These are phyloP conservation scores for Gaeumannomyces sp. DNA, from an alignment of 2,329 filamentous ascomycete species.

Conservation along the genomic window DNA sequence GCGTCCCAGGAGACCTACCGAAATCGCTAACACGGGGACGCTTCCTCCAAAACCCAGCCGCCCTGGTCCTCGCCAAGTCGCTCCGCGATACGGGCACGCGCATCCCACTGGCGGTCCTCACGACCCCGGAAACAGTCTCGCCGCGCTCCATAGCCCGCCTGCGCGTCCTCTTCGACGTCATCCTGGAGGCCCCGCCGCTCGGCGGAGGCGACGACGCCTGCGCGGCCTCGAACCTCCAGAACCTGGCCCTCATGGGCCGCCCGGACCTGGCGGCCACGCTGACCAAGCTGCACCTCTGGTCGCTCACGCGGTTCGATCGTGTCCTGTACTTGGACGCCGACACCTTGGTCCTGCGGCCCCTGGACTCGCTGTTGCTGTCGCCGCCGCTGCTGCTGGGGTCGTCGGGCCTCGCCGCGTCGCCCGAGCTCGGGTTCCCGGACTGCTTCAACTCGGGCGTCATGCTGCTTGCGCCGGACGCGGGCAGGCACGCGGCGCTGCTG, in stretches of 20 bases:
- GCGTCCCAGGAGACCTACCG: not conserved
- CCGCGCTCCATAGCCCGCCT: constrained; percentile 9
- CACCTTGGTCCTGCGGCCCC: constrained; percentile 54
- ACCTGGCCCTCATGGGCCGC: constrained; percentile 62
- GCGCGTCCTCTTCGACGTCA: constrained; percentile 10
- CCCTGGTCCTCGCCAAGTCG: constrained; percentile 16
- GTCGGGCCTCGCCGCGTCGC: constrained; percentile 35
- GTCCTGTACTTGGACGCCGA: constrained; percentile 66
- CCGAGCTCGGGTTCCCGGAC: constrained; percentile 68
- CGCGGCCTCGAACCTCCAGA: constrained; percentile 26
- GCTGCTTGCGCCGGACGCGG: constrained; percentile 58
- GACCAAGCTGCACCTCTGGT: constrained; percentile 66
- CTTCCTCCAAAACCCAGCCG: constrained; percentile 1
- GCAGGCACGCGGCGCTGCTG: constrained; percentile 56
- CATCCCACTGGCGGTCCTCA: constrained; percentile 13
- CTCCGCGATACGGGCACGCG: constrained; percentile 13
- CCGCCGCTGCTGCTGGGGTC: constrained; percentile 1
- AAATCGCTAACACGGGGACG: not conserved
- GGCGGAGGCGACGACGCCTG: constrained; percentile 3
- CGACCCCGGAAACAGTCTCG: constrained; percentile 14
- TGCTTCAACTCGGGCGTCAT: constrained; percentile 66
- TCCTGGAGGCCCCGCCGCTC: constrained; percentile 15
- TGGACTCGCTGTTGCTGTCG: constrained; percentile 56
- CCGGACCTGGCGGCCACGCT: constrained; percentile 61
- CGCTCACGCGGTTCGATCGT: constrained; percentile 57